These are phyloP conservation scores for Coniochaeta pulveracea DNA, from an alignment of 2,329 filamentous ascomycete genomes.

Conservation along the genomic window DNA sequence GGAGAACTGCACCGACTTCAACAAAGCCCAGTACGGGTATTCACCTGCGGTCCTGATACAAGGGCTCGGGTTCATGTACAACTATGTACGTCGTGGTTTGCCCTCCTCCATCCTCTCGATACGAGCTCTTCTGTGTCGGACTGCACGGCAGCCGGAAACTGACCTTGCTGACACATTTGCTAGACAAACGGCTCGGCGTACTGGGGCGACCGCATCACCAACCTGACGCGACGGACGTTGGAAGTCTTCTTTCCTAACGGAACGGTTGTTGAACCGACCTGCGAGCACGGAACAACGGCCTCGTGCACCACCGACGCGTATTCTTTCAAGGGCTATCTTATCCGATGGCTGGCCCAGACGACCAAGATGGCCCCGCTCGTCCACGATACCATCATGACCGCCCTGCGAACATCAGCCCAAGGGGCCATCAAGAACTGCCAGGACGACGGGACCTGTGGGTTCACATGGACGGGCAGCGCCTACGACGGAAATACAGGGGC, in stretches of 20 bases:
- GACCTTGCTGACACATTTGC: no score
- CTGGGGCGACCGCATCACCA: conserved; percentile 40
- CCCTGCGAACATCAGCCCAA: conserved; percentile 31
- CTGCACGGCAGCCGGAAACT: no score
- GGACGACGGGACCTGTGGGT: conserved; percentile 33
- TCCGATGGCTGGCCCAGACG: conserved; percentile 35
- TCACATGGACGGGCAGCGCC: conserved; percentile 31
- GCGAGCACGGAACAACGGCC: conserved; percentile 32
- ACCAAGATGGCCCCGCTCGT: conserved; percentile 37
- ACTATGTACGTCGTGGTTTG: conserved; percentile 27
- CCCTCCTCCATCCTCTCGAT: conserved; percentile 3
- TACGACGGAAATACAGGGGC: conserved; percentile 37
- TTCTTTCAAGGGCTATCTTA: conserved; percentile 46
- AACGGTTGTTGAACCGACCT: conserved; percentile 37
- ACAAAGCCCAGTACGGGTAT: conserved; percentile 48
- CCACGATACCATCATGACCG: conserved; percentile 26
- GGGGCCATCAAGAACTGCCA: conserved; percentile 36
- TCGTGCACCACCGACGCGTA: conserved; percentile 47
- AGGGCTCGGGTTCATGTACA: conserved; percentile 55
- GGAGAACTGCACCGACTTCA: conserved; percentile 41
- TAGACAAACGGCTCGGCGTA: conserved; percentile 33
- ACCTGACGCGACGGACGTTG: conserved; percentile 28
- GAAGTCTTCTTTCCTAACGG: conserved; percentile 20
- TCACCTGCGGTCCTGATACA: conserved; percentile 46
- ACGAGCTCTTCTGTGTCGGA: neutral